phyloP scores from a whole-genome alignment of 495 filamentous ascomycete genomes.

The Penicillium malachiteum region DNA sequence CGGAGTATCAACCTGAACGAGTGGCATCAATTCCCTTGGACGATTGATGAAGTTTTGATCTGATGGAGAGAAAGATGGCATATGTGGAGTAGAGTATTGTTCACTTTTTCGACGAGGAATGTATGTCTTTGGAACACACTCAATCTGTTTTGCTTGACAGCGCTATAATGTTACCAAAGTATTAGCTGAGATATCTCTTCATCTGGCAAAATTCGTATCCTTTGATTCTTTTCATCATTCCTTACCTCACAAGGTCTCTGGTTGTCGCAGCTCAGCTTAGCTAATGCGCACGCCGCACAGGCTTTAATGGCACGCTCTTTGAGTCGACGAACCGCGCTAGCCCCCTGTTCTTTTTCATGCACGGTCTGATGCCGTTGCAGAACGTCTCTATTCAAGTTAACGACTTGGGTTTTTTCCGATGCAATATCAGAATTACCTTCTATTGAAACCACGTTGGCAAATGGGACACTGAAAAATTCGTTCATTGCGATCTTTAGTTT shows the following conservation, averaged over 20 bases:
- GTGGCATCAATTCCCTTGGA: not conserved
- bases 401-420: too few relatives aligned
- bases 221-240: not conserved
- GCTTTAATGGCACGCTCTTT: constrained; percentile 22
- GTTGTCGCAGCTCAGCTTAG: constrained; percentile 29
- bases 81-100: not conserved
- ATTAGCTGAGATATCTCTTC: too few relatives aligned
- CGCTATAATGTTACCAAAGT: constrained; percentile 5
- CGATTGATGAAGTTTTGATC: not conserved
- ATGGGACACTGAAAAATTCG: constrained; percentile 22
- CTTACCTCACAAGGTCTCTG: constrained; percentile 23
- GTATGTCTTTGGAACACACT: constrained; percentile 4
- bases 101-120: not conserved
- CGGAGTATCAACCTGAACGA: constrained; percentile 8
- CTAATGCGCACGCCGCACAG: constrained; percentile 23
- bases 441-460: constrained; percentile 25
- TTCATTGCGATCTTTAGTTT: constrained; percentile 19
- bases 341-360: constrained; percentile 19
- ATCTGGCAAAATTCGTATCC: too few relatives aligned
- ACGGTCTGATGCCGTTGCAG: constrained; percentile 27
- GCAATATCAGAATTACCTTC: constrained; percentile 7
- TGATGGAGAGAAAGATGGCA: not conserved
- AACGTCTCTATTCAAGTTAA: constrained; percentile 16
- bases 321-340: constrained; percentile 3
- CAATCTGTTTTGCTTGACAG: constrained; percentile 15